phyloP scores from a whole-genome alignment of 306 rosid genomes.

The Castanea mollissima region DNA sequence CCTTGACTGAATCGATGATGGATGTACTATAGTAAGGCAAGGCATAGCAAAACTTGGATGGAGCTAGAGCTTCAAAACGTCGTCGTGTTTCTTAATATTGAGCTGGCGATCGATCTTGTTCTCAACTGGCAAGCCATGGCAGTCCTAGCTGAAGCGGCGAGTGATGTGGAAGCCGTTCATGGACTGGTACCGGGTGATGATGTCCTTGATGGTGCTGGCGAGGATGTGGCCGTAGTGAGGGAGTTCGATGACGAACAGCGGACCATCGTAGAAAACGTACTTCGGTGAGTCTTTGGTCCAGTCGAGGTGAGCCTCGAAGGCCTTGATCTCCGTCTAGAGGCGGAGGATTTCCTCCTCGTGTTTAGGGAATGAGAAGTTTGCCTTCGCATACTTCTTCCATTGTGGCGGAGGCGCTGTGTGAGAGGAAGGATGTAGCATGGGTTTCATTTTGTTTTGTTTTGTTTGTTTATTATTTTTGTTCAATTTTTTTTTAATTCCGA shows the following conservation, averaged over 20 bases:
- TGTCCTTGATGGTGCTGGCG: conserved; percentile 95
- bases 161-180: conserved; percentile 87
- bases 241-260: conserved; percentile 95
- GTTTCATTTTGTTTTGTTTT: no score
- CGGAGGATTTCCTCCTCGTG: conserved; percentile 68
- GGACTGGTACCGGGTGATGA: conserved; percentile 82
- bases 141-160: conserved; percentile 97
- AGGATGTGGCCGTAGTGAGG: conserved; percentile 98
- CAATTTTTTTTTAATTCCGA: no score
- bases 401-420: background rate
- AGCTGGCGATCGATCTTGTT: conserved; percentile 76
- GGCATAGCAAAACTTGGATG: no score
- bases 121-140: conserved; percentile 94
- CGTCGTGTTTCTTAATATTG: conserved; percentile 67
- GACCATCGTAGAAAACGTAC: conserved; percentile 91
- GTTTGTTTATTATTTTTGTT: no score
- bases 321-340: conserved; percentile 64
- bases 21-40: no score
- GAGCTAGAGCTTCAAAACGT: conserved; percentile 42
- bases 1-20: no score
- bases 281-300: conserved; percentile 62
- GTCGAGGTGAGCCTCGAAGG: conserved; percentile 67
- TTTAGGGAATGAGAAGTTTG: conserved; percentile 58
- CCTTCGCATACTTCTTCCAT: conserved; percentile 61
- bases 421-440: no score